A percentile compares a stretch with the other conserved stretches of the same genome.
These are phyloP conservation scores for Fusarium subtropicale DNA, from an alignment of 2,329 filamentous ascomycete genomes.

Conservation along the genomic window DNA sequence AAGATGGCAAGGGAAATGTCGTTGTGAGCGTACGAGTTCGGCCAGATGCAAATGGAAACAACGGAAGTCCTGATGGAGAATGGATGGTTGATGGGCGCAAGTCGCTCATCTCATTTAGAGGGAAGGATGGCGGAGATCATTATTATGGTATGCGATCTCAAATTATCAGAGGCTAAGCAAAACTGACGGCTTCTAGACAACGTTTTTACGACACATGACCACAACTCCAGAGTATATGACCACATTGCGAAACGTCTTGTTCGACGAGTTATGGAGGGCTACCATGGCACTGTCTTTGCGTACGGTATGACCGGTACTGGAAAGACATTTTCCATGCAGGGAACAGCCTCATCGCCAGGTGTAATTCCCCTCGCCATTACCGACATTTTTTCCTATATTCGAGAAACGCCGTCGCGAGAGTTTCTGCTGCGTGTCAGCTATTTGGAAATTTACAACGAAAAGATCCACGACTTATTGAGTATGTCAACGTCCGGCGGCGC, in stretches of 20 bases:
- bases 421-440: constrained; percentile 97
- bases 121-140: constrained; percentile 92
- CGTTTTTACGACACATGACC: constrained; percentile 92
- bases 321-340: constrained; percentile 99
- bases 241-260: constrained; percentile 93
- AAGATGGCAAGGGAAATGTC: constrained; percentile 91
- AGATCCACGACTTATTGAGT: constrained; percentile 91
- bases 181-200: constrained; percentile 74
- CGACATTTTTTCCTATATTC: constrained; percentile 98
- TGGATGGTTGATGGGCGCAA: constrained; percentile 92
- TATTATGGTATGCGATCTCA: constrained; percentile 76
- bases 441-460: constrained; percentile 98
- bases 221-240: constrained; percentile 96
- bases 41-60: constrained; percentile 77
- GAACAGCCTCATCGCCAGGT: constrained; percentile 92
- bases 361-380: constrained; percentile 98
- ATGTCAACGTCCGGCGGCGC: constrained; percentile 72
- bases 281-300: constrained; percentile 97
- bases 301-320: constrained; percentile 99
- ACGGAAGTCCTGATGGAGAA: constrained; percentile 76
- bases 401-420: constrained; percentile 93
- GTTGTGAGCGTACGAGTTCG: constrained; percentile 94
- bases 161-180: neutral
- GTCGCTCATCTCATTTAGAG: constrained; percentile 83
- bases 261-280: constrained; percentile 97